These are phyloP conservation scores for Dictyostelium citrinum DNA, from an alignment of 78 protist species.

Conservation along the genomic window DNA sequence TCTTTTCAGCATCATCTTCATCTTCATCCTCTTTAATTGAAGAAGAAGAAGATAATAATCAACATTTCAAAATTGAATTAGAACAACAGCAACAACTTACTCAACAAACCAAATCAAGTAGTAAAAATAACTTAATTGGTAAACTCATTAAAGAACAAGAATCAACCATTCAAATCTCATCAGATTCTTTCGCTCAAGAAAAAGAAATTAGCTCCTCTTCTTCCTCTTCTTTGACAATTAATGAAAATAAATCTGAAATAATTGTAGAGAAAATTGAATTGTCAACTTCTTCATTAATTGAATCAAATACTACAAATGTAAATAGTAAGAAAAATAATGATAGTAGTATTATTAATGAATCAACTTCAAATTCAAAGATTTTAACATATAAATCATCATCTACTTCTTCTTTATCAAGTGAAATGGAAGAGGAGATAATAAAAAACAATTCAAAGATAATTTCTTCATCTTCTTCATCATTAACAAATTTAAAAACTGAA, in stretches of 20 bases:
- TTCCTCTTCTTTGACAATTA: neutral
- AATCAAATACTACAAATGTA: neutral
- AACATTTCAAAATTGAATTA: neutral
- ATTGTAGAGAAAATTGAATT: neutral
- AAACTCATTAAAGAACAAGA: conserved; percentile 2
- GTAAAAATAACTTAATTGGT: neutral
- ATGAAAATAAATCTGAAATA: neutral
- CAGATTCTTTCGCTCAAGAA: neutral
- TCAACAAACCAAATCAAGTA: neutral
- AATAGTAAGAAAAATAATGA: neutral
- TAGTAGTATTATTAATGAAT: neutral
- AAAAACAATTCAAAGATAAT: neutral
- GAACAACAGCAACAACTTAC: neutral
- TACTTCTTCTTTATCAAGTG: neutral
- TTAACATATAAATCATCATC: neutral
- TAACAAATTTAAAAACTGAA: neutral
- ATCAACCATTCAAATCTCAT: neutral
- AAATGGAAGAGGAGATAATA: neutral
- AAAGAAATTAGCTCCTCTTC: neutral
- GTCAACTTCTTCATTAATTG: neutral
- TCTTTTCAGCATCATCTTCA: neutral
- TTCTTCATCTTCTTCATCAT: neutral
- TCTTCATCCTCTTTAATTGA: neutral
- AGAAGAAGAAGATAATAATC: neutral
- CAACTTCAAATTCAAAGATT: neutral